These are phyloP conservation scores for Fusarium newnesense DNA, from an alignment of 2,329 filamentous ascomycete genomes.

Conservation along the genomic window DNA sequence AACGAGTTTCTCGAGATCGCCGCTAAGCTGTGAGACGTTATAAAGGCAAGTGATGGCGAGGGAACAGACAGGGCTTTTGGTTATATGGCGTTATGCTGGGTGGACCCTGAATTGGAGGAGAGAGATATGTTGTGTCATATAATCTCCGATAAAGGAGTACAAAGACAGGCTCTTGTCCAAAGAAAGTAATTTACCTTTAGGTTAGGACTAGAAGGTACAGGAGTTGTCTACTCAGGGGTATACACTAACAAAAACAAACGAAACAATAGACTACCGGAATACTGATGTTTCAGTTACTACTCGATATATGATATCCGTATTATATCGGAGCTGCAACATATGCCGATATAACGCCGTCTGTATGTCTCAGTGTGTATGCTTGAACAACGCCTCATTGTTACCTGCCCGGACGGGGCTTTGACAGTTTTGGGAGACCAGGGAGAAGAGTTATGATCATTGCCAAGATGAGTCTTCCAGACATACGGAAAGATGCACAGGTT, in stretches of 20 bases:
- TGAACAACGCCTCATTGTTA: slow-evolving; percentile 66
- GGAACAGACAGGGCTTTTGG: slow-evolving; percentile 45
- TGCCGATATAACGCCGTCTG: background rate
- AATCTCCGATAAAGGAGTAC: slow-evolving; percentile 45
- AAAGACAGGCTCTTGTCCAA: slow-evolving; percentile 18
- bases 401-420: slow-evolving; percentile 55
- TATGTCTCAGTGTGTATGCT: slow-evolving; percentile 60
- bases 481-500: slow-evolving; percentile 65
- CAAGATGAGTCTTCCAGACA: slow-evolving; percentile 50
- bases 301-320: background rate
- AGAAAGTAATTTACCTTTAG: too few species aligned
- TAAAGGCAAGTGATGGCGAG: slow-evolving; percentile 53
- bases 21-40: slow-evolving; percentile 51
- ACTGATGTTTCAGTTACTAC: background rate
- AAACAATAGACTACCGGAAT: background rate
- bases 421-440: slow-evolving; percentile 65
- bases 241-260: background rate
- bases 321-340: background rate
- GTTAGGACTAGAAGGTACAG: background rate
- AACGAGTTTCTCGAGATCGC: slow-evolving; percentile 48
- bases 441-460: slow-evolving; percentile 46
- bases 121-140: slow-evolving; percentile 51
- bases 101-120: slow-evolving; percentile 54
- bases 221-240: background rate
- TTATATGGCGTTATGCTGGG: slow-evolving; percentile 40